phyloP scores from a whole-genome alignment of 192 early-diverging fungal genomes.

The Entophlyctis luteolus region DNA sequence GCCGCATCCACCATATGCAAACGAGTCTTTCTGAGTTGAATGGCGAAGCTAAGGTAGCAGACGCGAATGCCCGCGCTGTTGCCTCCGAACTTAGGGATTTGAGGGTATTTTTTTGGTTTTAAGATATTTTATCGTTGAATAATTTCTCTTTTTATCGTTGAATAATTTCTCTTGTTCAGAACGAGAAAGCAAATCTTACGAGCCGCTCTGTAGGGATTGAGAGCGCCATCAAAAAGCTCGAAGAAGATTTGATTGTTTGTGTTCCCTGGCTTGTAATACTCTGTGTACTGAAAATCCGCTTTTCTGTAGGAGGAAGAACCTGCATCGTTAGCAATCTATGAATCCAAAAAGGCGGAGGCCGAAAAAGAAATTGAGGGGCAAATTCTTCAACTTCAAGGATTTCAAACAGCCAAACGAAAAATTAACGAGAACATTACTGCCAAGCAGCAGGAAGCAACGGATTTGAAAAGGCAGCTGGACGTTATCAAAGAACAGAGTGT shows the following conservation, averaged over 20 bases:
- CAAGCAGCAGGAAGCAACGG: conserved; percentile 5
- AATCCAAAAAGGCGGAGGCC: conserved; percentile 24
- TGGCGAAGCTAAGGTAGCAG: no score
- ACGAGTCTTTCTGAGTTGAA: no score
- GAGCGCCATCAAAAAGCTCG: conserved; percentile 14
- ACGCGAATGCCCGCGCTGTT: no score
- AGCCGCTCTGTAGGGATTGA: no score
- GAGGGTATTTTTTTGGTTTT: no score
- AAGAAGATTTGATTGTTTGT: conserved; percentile 26
- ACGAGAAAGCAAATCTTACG: no score
- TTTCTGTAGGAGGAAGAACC: conserved; percentile 22
- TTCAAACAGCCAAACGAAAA: not conserved
- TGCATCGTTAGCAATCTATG: conserved; percentile 11
- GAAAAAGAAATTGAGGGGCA: conserved; percentile 10
- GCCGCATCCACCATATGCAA: no score
- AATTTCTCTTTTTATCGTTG: no score
- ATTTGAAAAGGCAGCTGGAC: conserved; percentile 24
- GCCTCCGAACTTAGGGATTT: no score
- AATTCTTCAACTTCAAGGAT: not conserved
- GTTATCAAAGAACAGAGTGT: conserved; percentile 10
- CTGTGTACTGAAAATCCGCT: not conserved
- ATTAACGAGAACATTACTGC: not conserved
- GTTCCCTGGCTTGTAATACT: not conserved
- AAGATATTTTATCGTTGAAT: no score
- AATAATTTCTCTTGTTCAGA: no score